Base-by-base conservation (phyloP, 225 moss, liverwort and hornwort genomes). In the Rhytidiadelphus loreus region DNA sequence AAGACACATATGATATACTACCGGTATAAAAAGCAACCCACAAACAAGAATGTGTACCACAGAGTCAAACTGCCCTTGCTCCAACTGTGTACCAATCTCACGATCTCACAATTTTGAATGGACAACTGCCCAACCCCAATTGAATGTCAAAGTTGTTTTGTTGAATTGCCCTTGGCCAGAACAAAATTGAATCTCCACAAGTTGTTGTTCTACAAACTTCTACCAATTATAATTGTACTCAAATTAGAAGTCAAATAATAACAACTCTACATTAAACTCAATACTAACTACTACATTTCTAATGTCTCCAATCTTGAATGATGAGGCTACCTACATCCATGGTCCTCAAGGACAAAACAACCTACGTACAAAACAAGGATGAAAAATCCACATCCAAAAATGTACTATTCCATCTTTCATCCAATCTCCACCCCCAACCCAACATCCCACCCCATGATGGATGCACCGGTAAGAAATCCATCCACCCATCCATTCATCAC, bases 331-430 rank as follows among this genome's bases (percentile, higher is more conserved):
- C 0, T 18, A 83, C 52, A 37, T 13, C 26, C 4, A 64, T 26
- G 0, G 3, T 9, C 14, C 2, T 52, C 5, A 0, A 35, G n/a
- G n/a, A n/a, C n/a, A 1, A 50, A 35, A 33, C 28, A 28, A 21
- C 12, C 9, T 52, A 52, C 2, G 0, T 23, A 35, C 35, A 33
- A 76, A 50, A 9, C 2, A 22, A 52, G 2, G 33, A 76, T 53
- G 53, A 23, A 35, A n/a, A 33, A 24, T 55, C 9, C 15, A 37
- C 37, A 55, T 37, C 37, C 37, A 9, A 77, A 22, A 77, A 6
- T 13, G 4, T 16, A 4, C 50, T 22, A n/a, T 8, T 16, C 16
- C 68, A 39, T 37, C 18, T 21, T 24, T 28, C 72, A 44, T 46
- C 46, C 11, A 1, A 48, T 48, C 29, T 28, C 16, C 26, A 21